Evolutionary conservation across 2,329 filamentous ascomycete genomes (phyloP).

Genomic region (Stagonosporopsis cucurbitacearum): DNA sequence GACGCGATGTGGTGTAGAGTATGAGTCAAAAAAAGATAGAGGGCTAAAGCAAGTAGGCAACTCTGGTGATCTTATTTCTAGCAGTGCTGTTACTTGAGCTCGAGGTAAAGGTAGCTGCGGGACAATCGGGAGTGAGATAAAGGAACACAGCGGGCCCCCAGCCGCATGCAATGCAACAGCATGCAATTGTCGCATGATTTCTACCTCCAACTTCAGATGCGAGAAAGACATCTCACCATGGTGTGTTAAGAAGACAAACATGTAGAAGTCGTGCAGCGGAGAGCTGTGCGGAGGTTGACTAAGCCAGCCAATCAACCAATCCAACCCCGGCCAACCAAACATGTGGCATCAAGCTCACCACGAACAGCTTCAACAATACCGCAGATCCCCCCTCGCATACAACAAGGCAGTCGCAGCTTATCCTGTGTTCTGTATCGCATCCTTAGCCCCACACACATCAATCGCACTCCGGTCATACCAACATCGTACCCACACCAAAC

Average conservation of each 20-base stretch:
- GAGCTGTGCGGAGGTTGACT: slow-evolving; percentile 19
- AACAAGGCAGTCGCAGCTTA: not conserved
- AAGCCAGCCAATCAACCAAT: slow-evolving; percentile 31
- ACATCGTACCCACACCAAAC: slow-evolving; percentile 11
- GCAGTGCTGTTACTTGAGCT: not conserved
- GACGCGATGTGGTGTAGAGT: not conserved
- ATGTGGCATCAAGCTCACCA: slow-evolving; percentile 41
- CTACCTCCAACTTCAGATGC: not conserved
- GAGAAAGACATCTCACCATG: not conserved
- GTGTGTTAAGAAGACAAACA: too few relatives aligned
- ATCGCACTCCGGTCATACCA: not conserved
- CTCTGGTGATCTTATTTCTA: not conserved
- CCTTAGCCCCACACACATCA: not conserved
- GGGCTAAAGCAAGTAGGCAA: not conserved
- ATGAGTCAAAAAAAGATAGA: not conserved
- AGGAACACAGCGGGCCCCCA: too few relatives aligned
- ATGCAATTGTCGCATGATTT: not conserved
- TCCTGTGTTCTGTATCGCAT: not conserved
- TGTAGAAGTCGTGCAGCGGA: not conserved
- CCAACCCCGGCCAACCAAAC: slow-evolving; percentile 15
- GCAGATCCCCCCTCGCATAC: slow-evolving; percentile 3
- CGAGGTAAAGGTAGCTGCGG: slow-evolving; percentile 8
- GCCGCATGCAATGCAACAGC: not conserved
- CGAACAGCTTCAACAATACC: slow-evolving; percentile 18
- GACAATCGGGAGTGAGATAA: not conserved